These are phyloP conservation scores for Cordia subcordata DNA, from an alignment of 257 asterid genomes.

Conservation along the genomic window DNA sequence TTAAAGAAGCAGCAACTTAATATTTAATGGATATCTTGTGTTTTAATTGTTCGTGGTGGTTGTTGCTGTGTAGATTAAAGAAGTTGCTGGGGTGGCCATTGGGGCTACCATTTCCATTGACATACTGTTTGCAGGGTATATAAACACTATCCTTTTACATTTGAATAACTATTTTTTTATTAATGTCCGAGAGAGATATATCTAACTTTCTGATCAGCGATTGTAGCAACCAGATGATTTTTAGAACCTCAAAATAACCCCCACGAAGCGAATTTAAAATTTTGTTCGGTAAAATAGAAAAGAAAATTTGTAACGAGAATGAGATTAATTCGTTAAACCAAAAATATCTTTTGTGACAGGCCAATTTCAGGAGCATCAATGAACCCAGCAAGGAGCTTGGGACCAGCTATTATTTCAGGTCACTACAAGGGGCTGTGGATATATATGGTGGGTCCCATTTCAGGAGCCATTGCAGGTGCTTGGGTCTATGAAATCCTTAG, in stretches of 20 bases:
- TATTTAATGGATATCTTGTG: too few species aligned
- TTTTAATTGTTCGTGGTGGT: not conserved
- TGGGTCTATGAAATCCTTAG: constrained; percentile 29
- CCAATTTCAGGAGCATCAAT: constrained; percentile 42
- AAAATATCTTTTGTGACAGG: constrained; percentile 22
- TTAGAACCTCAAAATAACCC: too few species aligned
- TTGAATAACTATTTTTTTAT: too few species aligned
- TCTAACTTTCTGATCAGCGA: too few species aligned
- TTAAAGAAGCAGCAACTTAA: too few species aligned
- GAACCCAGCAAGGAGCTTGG: constrained; percentile 52
- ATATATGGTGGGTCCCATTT: constrained; percentile 34
- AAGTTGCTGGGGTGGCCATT: constrained; percentile 20
- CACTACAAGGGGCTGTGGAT: constrained; percentile 31
- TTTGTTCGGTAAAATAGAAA: too few species aligned
- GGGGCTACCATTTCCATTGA: constrained; percentile 23
- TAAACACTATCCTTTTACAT: too few species aligned
- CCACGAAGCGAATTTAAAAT: too few species aligned
- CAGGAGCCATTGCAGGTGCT: constrained; percentile 34
- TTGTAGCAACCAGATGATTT: too few species aligned
- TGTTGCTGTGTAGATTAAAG: constrained; percentile 14
- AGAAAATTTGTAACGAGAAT: too few species aligned
- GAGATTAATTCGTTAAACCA: too few species aligned
- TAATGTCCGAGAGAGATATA: too few species aligned
- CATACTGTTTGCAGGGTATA: constrained; percentile 32
- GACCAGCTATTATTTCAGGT: constrained; percentile 36